Base-by-base conservation (phyloP, 1,139 yeast species). In the Saccharomyces hybrid region DNA sequence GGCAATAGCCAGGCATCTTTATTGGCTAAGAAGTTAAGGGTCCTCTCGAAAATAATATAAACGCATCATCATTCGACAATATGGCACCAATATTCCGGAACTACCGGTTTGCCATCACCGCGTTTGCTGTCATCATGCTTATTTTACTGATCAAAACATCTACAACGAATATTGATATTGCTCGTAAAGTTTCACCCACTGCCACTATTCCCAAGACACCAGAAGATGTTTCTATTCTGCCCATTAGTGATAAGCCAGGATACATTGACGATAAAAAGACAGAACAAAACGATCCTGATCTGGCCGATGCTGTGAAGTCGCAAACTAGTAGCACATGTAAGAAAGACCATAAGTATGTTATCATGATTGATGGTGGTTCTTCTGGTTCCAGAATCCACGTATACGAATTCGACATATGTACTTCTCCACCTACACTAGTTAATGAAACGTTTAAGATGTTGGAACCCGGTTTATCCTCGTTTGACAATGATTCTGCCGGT, bases 311-410 rank as follows among this genome's bases (percentile, higher is more conserved):
- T 46, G 68, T 64, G 23, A 61, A 63, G 48, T 52, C 31, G 50
- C 58, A 3, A 16, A 54, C 55, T 2, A 49, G 54, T 46, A 41
- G 44, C 2, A 52, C 59, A 28, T 74, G 77, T 63, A 62, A 54
- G 2, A 68, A 70, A 53, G 73, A 70, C 14, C 71, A 74, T 47
- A 71, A 83, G 66, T 84, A 78, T 60, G 97, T 91, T 41, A 81
- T 93, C 29, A 89, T 93, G 96, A 77, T 93, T 53, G 99, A 93
- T 73, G 99, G 98, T 2, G 99, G 99, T 13, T 89, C 97, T 2
- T 86, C 96, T 6, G 99, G 99, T 32, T 90, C 97, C 27, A 84
- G 99, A 70, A 88, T 93, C 38, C 99, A 93, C 70, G 86, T 93
- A 41, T 93, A 93, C 73, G 84, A 87, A 67, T 93, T 93, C 74